These are phyloP conservation scores for Thalassiosira mediterranea DNA, from an alignment of 352 stramenopile species.

Conservation along the genomic window DNA sequence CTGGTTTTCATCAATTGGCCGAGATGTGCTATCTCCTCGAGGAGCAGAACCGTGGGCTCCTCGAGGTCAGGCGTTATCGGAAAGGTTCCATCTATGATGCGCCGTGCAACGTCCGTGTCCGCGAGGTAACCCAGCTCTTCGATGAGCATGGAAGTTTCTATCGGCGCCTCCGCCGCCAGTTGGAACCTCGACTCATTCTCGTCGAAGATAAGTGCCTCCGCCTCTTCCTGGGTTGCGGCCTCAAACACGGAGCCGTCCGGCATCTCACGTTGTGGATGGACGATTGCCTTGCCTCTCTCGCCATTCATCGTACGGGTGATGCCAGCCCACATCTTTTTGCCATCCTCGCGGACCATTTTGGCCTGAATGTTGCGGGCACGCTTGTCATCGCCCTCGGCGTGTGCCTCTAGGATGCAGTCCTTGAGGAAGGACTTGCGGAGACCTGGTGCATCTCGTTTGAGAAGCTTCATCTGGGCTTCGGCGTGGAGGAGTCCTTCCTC, in stretches of 20 bases:
- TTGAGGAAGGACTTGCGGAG: not conserved
- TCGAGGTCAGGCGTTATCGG: not conserved
- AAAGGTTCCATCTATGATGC: constrained; percentile 13
- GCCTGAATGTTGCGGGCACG: not conserved
- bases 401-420: not conserved
- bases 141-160: constrained; percentile 6
- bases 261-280: not conserved
- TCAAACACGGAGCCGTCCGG: not conserved
- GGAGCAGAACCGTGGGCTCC: not conserved
- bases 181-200: constrained; percentile 3
- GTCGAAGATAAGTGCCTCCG: constrained; percentile 7
- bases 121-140: constrained; percentile 13
- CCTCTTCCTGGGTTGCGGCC: not conserved
- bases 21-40: constrained; percentile 12
- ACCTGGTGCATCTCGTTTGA: not conserved
- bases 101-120: constrained; percentile 3
- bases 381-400: not conserved
- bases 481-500: not conserved
- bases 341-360: not conserved
- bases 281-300: not conserved
- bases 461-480: not conserved
- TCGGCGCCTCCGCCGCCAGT: not conserved
- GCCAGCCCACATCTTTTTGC: not conserved
- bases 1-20: not conserved
- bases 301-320: not conserved